Evolutionary conservation across 768 basidiomycete species (phyloP).

Genomic region (Termitomyces sp.): DNA sequence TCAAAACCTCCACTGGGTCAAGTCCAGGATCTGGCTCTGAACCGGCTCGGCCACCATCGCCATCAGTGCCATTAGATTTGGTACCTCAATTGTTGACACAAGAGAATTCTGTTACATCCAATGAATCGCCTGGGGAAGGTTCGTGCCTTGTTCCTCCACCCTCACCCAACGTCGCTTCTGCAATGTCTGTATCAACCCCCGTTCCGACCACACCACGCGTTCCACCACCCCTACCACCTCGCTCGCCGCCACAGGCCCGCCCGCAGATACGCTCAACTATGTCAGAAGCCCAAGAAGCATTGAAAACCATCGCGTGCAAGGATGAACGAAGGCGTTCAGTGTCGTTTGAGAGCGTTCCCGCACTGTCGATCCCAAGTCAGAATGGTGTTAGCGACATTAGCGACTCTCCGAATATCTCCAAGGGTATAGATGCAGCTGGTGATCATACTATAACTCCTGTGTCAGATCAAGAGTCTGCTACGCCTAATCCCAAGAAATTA

Average conservation of each 20-base stretch:
- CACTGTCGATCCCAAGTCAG: neutral
- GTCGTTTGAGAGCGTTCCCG: neutral
- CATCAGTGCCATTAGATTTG: constrained; percentile 3
- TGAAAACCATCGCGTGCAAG: constrained; percentile 51
- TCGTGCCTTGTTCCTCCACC: constrained; percentile 1
- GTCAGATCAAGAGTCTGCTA: constrained; percentile 1
- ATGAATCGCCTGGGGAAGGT: neutral
- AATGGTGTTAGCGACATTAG: neutral
- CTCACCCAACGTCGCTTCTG: neutral
- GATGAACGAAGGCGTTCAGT: constrained; percentile 28
- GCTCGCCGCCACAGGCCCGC: constrained; percentile 25
- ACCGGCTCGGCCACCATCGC: constrained; percentile 7
- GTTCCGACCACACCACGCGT: constrained; percentile 28
- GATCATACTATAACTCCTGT: neutral
- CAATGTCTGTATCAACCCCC: neutral
- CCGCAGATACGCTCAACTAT: constrained; percentile 17
- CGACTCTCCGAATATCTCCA: neutral
- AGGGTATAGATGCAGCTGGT: neutral
- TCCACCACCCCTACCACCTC: constrained; percentile 46
- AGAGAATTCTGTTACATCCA: constrained; percentile 5
- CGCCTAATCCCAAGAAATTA: neutral
- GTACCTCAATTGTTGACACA: constrained; percentile 5
- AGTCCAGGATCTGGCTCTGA: constrained; percentile 6
- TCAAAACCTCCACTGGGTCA: constrained; percentile 49
- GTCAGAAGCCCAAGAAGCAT: constrained; percentile 40